Percentiles rank a stretch among this genome's conserved stretches.
Evolutionary conservation across 192 early-diverging fungal species (phyloP).

Genomic region (Geranomyces michiganensis): DNA sequence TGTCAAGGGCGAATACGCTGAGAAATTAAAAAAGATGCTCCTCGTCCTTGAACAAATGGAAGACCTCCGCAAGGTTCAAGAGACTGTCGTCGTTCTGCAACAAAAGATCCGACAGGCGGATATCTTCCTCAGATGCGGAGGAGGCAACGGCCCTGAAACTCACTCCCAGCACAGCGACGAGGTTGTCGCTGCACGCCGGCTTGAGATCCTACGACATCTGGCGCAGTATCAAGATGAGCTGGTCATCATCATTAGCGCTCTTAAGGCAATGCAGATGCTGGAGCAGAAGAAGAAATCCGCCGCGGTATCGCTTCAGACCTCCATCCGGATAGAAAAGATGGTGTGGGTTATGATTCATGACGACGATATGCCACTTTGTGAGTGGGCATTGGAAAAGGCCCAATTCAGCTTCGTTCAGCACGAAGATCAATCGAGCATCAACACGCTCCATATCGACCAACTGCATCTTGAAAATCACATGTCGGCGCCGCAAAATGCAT

Average conservation of each 20-base stretch:
- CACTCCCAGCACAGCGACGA: constrained; percentile 6
- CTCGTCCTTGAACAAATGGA: constrained; percentile 78
- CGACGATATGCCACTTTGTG: constrained; percentile 66
- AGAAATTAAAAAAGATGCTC: constrained; percentile 74
- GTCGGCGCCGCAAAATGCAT: constrained; percentile 22
- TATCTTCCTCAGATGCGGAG: constrained; percentile 24
- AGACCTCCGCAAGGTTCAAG: constrained; percentile 57
- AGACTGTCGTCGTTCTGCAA: constrained; percentile 63
- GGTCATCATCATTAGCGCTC: constrained; percentile 70
- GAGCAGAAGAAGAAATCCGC: constrained; percentile 57
- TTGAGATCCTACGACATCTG: constrained; percentile 39
- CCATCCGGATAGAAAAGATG: constrained; percentile 59
- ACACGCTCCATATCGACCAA: constrained; percentile 77
- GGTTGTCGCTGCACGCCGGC: constrained; percentile 11
- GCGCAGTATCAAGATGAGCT: constrained; percentile 62
- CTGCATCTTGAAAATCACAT: constrained; percentile 67
- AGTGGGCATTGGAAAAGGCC: constrained; percentile 67
- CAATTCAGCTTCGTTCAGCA: constrained; percentile 74
- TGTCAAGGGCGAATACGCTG: constrained; percentile 68
- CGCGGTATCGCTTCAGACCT: constrained; percentile 63
- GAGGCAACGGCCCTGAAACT: not conserved
- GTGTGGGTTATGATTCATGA: constrained; percentile 78
- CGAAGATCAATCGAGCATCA: constrained; percentile 77
- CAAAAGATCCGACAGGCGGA: constrained; percentile 58
- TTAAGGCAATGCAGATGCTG: constrained; percentile 56